These are phyloP conservation scores for Saccharomycopsis fibuligera DNA, from an alignment of 805 yeast species.

Conservation along the genomic window DNA sequence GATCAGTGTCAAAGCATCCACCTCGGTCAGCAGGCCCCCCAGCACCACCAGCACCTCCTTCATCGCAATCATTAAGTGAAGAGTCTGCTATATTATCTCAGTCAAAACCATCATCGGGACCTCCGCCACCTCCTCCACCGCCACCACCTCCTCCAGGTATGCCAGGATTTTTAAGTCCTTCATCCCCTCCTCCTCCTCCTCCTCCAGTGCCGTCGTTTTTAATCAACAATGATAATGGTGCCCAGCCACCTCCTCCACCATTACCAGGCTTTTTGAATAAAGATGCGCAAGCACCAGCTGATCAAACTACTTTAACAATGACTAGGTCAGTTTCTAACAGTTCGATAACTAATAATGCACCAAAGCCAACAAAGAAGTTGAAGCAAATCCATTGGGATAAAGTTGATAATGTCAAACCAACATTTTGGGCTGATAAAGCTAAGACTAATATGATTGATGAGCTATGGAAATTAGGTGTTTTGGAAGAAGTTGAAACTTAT, in stretches of 20 bases:
- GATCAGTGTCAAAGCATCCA: no score
- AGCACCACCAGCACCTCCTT: slow-evolving; percentile 30
- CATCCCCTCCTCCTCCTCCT: slow-evolving; percentile 29
- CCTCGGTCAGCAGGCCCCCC: slow-evolving; percentile 23
- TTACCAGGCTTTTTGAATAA: neutral
- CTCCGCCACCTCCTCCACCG: slow-evolving; percentile 25
- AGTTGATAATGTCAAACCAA: slow-evolving; percentile 48
- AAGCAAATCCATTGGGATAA: slow-evolving; percentile 84
- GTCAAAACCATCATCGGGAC: slow-evolving; percentile 26
- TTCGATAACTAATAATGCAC: slow-evolving; percentile 26
- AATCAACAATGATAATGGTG: slow-evolving; percentile 8
- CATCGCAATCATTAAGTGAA: slow-evolving; percentile 24
- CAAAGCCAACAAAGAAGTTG: slow-evolving; percentile 52
- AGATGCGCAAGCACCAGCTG: neutral
- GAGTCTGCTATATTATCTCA: slow-evolving; percentile 21
- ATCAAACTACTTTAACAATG: slow-evolving; percentile 26
- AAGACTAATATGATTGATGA: slow-evolving; percentile 43
- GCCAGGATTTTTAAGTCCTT: slow-evolving; percentile 22
- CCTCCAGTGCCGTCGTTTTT: slow-evolving; percentile 33
- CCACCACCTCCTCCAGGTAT: slow-evolving; percentile 27
- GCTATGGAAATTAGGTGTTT: slow-evolving; percentile 52
- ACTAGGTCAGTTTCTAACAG: slow-evolving; percentile 28
- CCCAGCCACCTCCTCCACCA: slow-evolving; percentile 27
- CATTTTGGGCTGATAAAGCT: slow-evolving; percentile 53
- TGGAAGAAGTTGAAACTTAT: slow-evolving; percentile 54